phyloP scores from a whole-genome alignment of 2,329 filamentous ascomycete species.

The Tympanopsis confertula region DNA sequence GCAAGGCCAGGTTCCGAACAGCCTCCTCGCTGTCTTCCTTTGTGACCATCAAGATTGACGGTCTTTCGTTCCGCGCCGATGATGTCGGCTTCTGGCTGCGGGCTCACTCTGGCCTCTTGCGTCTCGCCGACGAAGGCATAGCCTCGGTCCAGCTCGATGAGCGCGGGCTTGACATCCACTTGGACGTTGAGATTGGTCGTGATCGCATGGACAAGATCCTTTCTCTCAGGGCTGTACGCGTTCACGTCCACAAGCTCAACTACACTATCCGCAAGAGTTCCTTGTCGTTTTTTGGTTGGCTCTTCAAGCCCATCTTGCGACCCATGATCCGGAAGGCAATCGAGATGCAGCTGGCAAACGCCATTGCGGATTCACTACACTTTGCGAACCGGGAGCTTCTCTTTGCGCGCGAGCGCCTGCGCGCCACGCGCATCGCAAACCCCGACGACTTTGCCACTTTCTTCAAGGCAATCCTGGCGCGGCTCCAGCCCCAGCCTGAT shows the following conservation, averaged over 20 bases:
- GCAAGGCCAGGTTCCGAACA: slow-evolving; percentile 64
- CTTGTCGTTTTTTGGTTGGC: slow-evolving; percentile 67
- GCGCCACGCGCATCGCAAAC: slow-evolving; percentile 73
- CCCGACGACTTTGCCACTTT: slow-evolving; percentile 74
- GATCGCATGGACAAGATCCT: slow-evolving; percentile 73
- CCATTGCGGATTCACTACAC: slow-evolving; percentile 59
- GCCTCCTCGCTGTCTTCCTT: slow-evolving; percentile 55
- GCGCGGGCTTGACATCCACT: slow-evolving; percentile 71
- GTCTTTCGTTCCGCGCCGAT: slow-evolving; percentile 71
- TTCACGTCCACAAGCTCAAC: slow-evolving; percentile 76
- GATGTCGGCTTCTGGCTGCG: slow-evolving; percentile 86
- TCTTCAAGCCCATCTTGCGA: slow-evolving; percentile 73
- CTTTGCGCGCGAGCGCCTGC: slow-evolving; percentile 74
- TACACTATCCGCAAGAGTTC: slow-evolving; percentile 67
- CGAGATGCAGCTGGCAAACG: slow-evolving; percentile 64
- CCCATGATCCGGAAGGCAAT: slow-evolving; percentile 70
- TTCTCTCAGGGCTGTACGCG: slow-evolving; percentile 62
- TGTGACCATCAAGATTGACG: slow-evolving; percentile 68
- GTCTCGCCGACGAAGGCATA: slow-evolving; percentile 71
- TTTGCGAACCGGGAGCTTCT: slow-evolving; percentile 74
- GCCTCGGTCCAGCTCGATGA: slow-evolving; percentile 78
- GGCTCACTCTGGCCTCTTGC: slow-evolving; percentile 63
- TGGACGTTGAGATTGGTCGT: slow-evolving; percentile 74
- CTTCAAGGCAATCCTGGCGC: slow-evolving; percentile 67
- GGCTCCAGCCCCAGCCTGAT: slow-evolving; percentile 61